Evolutionary conservation across 768 basidiomycete species (phyloP).

Genomic region (Tricholoma bakamatsutake): DNA sequence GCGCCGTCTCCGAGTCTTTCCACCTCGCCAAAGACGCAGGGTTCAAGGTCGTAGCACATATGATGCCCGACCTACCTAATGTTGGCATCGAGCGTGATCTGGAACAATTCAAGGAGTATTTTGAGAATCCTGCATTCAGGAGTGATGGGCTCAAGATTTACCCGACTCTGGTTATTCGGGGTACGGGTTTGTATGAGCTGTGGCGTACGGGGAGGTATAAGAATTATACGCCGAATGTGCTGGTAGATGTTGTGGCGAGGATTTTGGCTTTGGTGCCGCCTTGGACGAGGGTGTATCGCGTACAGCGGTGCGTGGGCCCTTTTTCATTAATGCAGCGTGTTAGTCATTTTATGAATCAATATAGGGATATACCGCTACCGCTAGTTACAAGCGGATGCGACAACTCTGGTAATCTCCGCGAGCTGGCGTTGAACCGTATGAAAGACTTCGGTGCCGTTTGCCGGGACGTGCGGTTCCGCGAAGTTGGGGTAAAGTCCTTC

Average conservation of each 20-base stretch:
- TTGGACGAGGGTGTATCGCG: constrained; percentile 98
- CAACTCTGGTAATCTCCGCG: constrained; percentile 94
- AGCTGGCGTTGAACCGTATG: constrained; percentile 94
- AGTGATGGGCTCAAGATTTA: constrained; percentile 98
- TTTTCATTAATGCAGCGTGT: constrained; percentile 1
- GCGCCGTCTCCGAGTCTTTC: constrained; percentile 94
- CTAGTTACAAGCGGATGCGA: constrained; percentile 96
- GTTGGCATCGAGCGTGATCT: constrained; percentile 96
- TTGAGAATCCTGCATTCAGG: constrained; percentile 96
- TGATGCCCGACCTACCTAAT: constrained; percentile 99
- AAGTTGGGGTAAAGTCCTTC: constrained; percentile 86
- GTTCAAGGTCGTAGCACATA: constrained; percentile 99
- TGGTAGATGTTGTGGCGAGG: constrained; percentile 95
- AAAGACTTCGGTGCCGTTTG: constrained; percentile 98
- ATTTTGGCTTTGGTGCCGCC: constrained; percentile 96
- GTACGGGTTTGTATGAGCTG: constrained; percentile 92
- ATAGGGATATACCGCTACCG: constrained; percentile 93
- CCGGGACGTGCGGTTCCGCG: constrained; percentile 93
- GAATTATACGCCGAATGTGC: constrained; percentile 98
- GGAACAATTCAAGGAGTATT: constrained; percentile 99
- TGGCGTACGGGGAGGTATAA: constrained; percentile 98
- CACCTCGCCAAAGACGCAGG: constrained; percentile 98
- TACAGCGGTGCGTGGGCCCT: constrained; percentile 64
- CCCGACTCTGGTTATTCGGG: constrained; percentile 95
- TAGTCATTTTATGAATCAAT: constrained; percentile 4